Percentiles rank a stretch among this genome's conserved stretches.
Evolutionary conservation across 2,329 filamentous ascomycete species (phyloP).

Genomic region (Botrytis porri): DNA sequence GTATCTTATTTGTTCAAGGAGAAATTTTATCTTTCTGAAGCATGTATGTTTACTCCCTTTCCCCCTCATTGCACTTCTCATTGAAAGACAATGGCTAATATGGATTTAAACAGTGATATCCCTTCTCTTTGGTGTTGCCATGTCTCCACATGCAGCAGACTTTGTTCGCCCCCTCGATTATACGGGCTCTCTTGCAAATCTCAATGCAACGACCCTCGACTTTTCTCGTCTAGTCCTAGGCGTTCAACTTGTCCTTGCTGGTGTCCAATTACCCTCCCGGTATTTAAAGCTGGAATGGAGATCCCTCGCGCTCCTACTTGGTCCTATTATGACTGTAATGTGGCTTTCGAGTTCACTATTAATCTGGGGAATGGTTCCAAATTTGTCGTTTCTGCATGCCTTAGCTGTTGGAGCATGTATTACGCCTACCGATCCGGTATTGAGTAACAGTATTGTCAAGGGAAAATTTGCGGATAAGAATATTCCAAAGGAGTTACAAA

Average conservation of each 20-base stretch:
- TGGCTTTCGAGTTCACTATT: slow-evolving; percentile 80
- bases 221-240: slow-evolving; percentile 86
- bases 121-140: slow-evolving; percentile 71
- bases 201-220: slow-evolving; percentile 74
- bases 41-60: slow-evolving; percentile 54
- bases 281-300: slow-evolving; percentile 80
- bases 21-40: slow-evolving; percentile 86
- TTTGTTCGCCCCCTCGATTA: slow-evolving; percentile 75
- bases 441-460: slow-evolving; percentile 89
- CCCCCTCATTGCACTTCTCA: background rate
- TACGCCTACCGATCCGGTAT: slow-evolving; percentile 86
- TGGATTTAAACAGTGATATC: slow-evolving; percentile 69
- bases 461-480: slow-evolving; percentile 91
- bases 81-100: background rate
- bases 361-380: slow-evolving; percentile 72
- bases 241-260: slow-evolving; percentile 84
- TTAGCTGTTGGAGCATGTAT: slow-evolving; percentile 80
- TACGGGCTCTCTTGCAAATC: slow-evolving; percentile 55
- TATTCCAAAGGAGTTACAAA: slow-evolving; percentile 76
- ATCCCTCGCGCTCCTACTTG: slow-evolving; percentile 69
- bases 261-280: slow-evolving; percentile 80
- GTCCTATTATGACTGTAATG: slow-evolving; percentile 82
- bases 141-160: slow-evolving; percentile 75
- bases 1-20: slow-evolving; percentile 90
- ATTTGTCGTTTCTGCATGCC: slow-evolving; percentile 71